phyloP scores from a whole-genome alignment of 2,329 filamentous ascomycete species.

The Verticillium albo-atrum region DNA sequence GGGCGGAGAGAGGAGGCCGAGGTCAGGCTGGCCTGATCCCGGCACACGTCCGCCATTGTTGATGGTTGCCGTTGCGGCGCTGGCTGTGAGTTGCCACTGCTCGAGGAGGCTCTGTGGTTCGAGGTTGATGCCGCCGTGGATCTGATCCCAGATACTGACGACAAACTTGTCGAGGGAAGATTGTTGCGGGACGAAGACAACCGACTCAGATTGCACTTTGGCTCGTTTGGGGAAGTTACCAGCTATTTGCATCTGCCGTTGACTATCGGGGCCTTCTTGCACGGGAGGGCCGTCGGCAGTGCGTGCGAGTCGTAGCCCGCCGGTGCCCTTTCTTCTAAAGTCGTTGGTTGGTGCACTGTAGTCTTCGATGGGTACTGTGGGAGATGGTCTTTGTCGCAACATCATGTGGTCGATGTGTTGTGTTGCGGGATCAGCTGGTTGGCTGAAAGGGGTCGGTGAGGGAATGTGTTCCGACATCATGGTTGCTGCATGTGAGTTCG shows the following conservation, averaged over 20 bases:
- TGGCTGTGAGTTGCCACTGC: constrained; percentile 17
- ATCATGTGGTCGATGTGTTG: not conserved
- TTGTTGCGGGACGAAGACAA: constrained; percentile 8
- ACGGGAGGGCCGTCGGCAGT: not conserved
- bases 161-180: constrained; percentile 23
- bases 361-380: not conserved
- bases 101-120: constrained; percentile 22
- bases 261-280: constrained; percentile 8
- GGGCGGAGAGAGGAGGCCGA: not conserved
- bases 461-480: not conserved
- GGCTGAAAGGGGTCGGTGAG: not conserved
- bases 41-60: constrained; percentile 6
- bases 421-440: not conserved
- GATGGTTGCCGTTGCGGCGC: constrained; percentile 12
- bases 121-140: constrained; percentile 22
- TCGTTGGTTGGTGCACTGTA: not conserved
- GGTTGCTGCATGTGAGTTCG: not conserved
- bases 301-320: constrained; percentile 5
- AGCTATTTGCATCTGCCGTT: constrained; percentile 12
- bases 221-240: constrained; percentile 15
- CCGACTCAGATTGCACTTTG: constrained; percentile 4
- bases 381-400: not conserved
- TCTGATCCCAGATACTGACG: constrained; percentile 26
- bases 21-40: not conserved
- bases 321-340: constrained; percentile 8